Evolutionary conservation across 768 basidiomycete species (phyloP), one percentile per base, ranked within the genome.

Genomic region (Xanthoconium stramineum): DNA sequence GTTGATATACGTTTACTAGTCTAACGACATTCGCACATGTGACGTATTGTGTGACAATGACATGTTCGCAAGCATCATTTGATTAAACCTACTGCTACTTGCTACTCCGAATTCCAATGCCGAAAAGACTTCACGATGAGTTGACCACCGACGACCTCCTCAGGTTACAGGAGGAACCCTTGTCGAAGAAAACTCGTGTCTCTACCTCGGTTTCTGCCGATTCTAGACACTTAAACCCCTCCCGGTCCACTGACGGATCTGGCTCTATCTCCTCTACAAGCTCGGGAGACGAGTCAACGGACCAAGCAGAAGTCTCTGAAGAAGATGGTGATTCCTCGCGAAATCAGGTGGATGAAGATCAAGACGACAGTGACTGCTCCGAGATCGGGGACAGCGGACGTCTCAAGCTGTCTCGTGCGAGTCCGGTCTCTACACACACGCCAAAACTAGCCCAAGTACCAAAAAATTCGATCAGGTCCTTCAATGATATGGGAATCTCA

Each of bases 401-500:
- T 39, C 47, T 66, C 56, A 53, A 56, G 37, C 6, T 60, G 38
- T 65, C 67, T 47, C 69, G 69, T 28, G 57, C 67, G 43, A 52
- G 61, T 7, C 48, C 62, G 56, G 45, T 58, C 55, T 17, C 59
- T 54, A 43, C 55, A 19, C 38, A 52, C 47, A 33, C 62, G 24
- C 40, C 51, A 19, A 45, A 53, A 47, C 17, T n/a, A 5, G 48
- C 64, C 29, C 45, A 43, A 51, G 50, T 47, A 28, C 35, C 53
- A 37, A 53, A 56, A 14, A 54, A 39, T 46, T 56, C 53, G 28
- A 61, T 65, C 5, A 40, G 61, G 35, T 76, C 81, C 17, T 91
- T 89, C 59, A 65, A 71, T 15, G 76, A 80, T 3, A 74, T 91
- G 56, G 85, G 83, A 3, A 78, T 91, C 57, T 85, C 84, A 0